A percentile compares a stretch with the other conserved stretches of the same genome.
Conservation (phyloP, 805 yeast genomes). For the Wickerhamomyces hampshirensis region DNA sequence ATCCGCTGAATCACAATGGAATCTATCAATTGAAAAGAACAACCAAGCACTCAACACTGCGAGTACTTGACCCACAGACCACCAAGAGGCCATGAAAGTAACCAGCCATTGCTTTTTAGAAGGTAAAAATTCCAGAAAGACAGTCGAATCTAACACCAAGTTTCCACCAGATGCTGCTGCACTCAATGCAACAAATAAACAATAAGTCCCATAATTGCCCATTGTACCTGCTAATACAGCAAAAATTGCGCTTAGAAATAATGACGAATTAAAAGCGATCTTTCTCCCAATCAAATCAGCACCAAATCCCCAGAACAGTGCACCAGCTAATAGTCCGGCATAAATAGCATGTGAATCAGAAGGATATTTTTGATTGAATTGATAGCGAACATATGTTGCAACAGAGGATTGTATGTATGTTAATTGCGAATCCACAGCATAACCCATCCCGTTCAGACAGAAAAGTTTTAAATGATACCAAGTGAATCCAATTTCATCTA, state of each 20-base stretch:
- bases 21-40: conserved; percentile 36
- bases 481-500: conserved; percentile 59
- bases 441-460: conserved; percentile 46
- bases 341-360: conserved; percentile 39
- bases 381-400: conserved; percentile 39
- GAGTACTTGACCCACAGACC: conserved; percentile 54
- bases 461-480: conserved; percentile 44
- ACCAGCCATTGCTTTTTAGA: conserved; percentile 43
- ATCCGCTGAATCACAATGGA: conserved; percentile 40
- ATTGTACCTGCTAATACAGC: conserved; percentile 46
- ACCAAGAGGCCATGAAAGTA: conserved; percentile 48
- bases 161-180: conserved; percentile 50
- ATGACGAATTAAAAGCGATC: conserved; percentile 41
- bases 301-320: conserved; percentile 46
- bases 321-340: conserved; percentile 44
- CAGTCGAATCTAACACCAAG: conserved; percentile 44
- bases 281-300: conserved; percentile 49
- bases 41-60: conserved; percentile 47
- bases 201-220: conserved; percentile 42
- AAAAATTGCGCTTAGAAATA: conserved; percentile 39
- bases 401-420: conserved; percentile 42
- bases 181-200: conserved; percentile 39
- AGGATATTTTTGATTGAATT: conserved; percentile 40
- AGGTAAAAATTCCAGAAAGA: conserved; percentile 46
- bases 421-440: conserved; percentile 46